Evolutionary conservation across 768 basidiomycete genomes (phyloP), one percentile per base, ranked within the genome.

Genomic region (Boletus subcaerulescens): DNA sequence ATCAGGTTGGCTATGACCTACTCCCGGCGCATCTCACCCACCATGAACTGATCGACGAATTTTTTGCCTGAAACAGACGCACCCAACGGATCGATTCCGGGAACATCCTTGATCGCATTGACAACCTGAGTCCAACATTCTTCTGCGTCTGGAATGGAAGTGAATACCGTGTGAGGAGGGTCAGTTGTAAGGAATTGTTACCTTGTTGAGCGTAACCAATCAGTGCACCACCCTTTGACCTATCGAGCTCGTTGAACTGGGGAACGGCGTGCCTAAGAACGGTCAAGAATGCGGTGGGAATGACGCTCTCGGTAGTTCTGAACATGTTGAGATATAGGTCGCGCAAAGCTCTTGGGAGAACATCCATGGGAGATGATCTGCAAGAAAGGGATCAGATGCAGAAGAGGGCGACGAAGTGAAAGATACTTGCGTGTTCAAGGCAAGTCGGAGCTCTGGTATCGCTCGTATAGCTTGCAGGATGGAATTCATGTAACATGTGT

Each of bases 401-500:
- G 4, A 8, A 24, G 14, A 6, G 13, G 31, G 7, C 9, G 24
- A 45, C 42, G 33, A 3, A 2, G 14, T 2, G 8, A 40, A n/a
- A 22, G 24, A 70, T 24, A 71, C 82, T 60, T 66, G 88, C 83
- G 73, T 71, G 63, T 70, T 71, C 20, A 98, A 77, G 0, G 91
- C 89, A 1, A 77, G 68, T 64, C 89, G 87, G 5, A 99, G 80
- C 62, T 97, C 93, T 3, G 95, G 94, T 47, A 99, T 87, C 4
- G 91, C 85, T 22, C 93, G 89, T 58, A 99, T 80, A n/a, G 90
- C 87, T 75, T 99, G 97, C 2, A 98, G 77, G 2, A 91, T 93
- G 1, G 97, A 85, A 67, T 96, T 98, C 88, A 98, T 93, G 74
- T 99, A 99, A 65, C 96, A 98, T 0, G 95, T 98, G 67, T 98